Conservation (phyloP, 192 early-diverging fungal species). For the Borealophlyctis nickersoniae region DNA sequence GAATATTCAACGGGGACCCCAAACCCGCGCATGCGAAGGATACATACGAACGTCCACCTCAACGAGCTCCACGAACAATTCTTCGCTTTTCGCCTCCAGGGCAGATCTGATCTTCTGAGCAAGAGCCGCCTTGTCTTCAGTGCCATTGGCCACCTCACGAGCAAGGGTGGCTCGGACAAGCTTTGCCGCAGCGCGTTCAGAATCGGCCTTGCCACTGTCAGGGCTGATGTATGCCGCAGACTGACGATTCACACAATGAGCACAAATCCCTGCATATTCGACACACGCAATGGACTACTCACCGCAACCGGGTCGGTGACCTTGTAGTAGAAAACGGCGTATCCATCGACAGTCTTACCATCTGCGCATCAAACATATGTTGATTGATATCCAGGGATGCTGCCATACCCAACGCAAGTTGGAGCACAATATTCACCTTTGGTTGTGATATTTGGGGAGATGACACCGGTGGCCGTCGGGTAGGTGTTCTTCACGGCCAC, state of each 20-base stretch:
- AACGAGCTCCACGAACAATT: conserved; percentile 40
- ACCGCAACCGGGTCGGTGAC: conserved; percentile 45
- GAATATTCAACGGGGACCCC: neutral
- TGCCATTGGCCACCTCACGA: conserved; percentile 37
- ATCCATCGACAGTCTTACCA: conserved; percentile 46
- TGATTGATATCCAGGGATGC: no score
- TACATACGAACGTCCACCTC: conserved; percentile 48
- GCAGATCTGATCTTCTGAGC: conserved; percentile 39
- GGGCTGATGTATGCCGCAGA: conserved; percentile 50
- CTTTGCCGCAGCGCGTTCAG: conserved; percentile 53
- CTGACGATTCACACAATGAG: no score
- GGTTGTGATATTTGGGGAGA: conserved; percentile 33
- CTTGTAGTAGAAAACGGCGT: conserved; percentile 48
- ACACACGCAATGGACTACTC: no score
- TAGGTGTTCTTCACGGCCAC: conserved; percentile 44
- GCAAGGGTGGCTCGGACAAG: conserved; percentile 36
- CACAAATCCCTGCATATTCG: neutral
- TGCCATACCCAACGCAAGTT: no score
- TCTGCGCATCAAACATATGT: no score
- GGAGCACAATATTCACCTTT: conserved; percentile 30
- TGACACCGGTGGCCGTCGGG: conserved; percentile 42
- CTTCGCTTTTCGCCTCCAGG: conserved; percentile 32
- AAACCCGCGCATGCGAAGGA: no score
- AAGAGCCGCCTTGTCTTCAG: conserved; percentile 29
- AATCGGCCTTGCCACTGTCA: conserved; percentile 48